Evolutionary conservation across 1,284 basidiomycete species (phyloP).

Genomic region (Ustilago loliicola): DNA sequence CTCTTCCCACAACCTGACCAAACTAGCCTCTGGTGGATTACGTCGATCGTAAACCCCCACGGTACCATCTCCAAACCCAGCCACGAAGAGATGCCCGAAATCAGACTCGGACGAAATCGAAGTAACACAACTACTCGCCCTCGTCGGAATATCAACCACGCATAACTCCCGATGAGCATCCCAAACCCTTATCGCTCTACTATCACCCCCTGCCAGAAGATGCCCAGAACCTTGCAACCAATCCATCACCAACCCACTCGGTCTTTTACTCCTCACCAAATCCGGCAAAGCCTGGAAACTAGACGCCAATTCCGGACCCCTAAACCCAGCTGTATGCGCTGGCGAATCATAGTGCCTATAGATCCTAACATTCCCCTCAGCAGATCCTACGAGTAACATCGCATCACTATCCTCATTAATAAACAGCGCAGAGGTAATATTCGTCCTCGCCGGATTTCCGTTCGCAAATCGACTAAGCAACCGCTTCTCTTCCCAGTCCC

Average conservation of each 20-base stretch:
- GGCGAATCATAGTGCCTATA: constrained; percentile 83
- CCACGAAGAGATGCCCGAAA: constrained; percentile 84
- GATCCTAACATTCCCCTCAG: constrained; percentile 90
- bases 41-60: constrained; percentile 93
- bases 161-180: constrained; percentile 92
- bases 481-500: constrained; percentile 89
- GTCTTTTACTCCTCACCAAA: constrained; percentile 78
- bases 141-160: constrained; percentile 85
- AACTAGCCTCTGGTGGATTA: constrained; percentile 84
- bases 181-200: constrained; percentile 90
- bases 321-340: constrained; percentile 42
- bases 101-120: constrained; percentile 84
- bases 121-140: constrained; percentile 90
- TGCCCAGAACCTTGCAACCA: constrained; percentile 93
- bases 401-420: constrained; percentile 97
- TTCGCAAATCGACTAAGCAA: constrained; percentile 88
- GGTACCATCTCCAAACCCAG: constrained; percentile 92
- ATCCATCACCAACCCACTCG: constrained; percentile 86
- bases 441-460: constrained; percentile 84
- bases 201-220: constrained; percentile 90
- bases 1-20: constrained; percentile 81
- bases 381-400: constrained; percentile 86
- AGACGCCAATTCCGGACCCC: constrained; percentile 83
- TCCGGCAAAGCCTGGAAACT: constrained; percentile 91
- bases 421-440: constrained; percentile 89